Percentiles rank a stretch among this genome's conserved stretches.
Conservation (phyloP, 257 asterid species). For the Leptodermis oblonga region DNA sequence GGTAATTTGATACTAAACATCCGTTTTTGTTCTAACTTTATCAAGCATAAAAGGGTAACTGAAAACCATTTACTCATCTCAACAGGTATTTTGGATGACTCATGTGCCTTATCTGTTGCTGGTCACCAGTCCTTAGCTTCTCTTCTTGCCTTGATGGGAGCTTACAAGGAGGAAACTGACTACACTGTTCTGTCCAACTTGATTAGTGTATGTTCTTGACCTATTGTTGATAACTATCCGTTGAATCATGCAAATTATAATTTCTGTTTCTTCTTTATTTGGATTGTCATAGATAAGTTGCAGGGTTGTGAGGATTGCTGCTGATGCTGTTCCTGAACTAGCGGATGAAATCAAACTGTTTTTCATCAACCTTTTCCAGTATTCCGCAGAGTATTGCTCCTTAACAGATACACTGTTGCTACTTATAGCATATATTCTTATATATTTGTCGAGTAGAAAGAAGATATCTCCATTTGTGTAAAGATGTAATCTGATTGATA, state of each 20-base stretch:
- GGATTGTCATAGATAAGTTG: slow-evolving; percentile 56
- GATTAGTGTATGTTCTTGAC: slow-evolving; percentile 51
- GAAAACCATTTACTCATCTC: slow-evolving; percentile 25
- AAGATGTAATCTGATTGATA: background rate
- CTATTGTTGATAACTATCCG: slow-evolving; percentile 8
- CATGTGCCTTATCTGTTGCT: slow-evolving; percentile 75
- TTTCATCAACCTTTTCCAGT: slow-evolving; percentile 79
- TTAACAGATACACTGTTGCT: background rate
- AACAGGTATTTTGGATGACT: slow-evolving; percentile 88
- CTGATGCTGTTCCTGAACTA: slow-evolving; percentile 75
- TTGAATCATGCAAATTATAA: slow-evolving; percentile 1
- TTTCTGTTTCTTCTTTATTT: slow-evolving; percentile 13
- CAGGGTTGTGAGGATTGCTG: slow-evolving; percentile 57
- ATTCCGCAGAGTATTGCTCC: slow-evolving; percentile 69
- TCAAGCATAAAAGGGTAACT: slow-evolving; percentile 6
- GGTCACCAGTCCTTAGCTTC: slow-evolving; percentile 76
- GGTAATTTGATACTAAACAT: slow-evolving; percentile 37
- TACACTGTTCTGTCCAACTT: slow-evolving; percentile 75
- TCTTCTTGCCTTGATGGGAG: slow-evolving; percentile 78
- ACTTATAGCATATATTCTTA: background rate
- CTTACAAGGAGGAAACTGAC: slow-evolving; percentile 77
- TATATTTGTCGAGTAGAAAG: background rate
- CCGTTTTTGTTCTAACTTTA: slow-evolving; percentile 7
- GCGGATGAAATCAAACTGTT: slow-evolving; percentile 56
- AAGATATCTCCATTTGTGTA: background rate